These are phyloP conservation scores for Periconia sp. DNA, from an alignment of 2,329 filamentous ascomycete genomes.

Conservation along the genomic window DNA sequence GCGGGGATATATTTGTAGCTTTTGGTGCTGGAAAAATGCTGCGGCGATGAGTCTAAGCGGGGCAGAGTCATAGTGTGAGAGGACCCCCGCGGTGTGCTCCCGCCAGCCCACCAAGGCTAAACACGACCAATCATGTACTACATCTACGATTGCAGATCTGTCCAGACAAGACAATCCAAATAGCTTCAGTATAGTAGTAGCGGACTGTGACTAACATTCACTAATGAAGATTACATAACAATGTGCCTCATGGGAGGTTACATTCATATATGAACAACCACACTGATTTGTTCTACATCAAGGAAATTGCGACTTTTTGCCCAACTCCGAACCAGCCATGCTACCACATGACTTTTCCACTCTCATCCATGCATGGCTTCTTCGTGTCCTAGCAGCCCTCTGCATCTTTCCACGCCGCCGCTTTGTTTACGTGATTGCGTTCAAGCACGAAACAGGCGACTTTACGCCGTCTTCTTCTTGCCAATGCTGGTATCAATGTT, in stretches of 20 bases:
- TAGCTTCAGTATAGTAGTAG: too few species aligned
- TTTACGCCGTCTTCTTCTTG: slow-evolving; percentile 49
- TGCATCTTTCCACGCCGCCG: not conserved
- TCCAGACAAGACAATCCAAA: too few species aligned
- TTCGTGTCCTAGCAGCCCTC: not conserved
- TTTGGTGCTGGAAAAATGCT: not conserved
- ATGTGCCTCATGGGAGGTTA: not conserved
- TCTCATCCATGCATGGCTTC: not conserved
- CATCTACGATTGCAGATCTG: too few species aligned
- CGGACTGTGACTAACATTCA: too few species aligned
- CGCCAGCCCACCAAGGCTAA: not conserved
- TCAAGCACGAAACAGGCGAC: not conserved
- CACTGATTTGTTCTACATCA: slow-evolving; percentile 7
- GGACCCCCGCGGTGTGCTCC: not conserved
- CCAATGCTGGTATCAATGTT: slow-evolving; percentile 81
- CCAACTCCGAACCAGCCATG: slow-evolving; percentile 1
- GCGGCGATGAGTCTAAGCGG: not conserved
- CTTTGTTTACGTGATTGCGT: not conserved
- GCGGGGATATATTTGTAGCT: not conserved
- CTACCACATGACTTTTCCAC: slow-evolving; percentile 7
- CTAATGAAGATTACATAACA: too few species aligned
- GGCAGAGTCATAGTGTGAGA: slow-evolving; percentile 1
- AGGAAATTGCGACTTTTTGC: slow-evolving; percentile 3
- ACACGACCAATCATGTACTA: not conserved
- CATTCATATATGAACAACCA: not conserved